phyloP scores from a whole-genome alignment of 306 rosid genomes.

The Lathyrus aphaca region DNA sequence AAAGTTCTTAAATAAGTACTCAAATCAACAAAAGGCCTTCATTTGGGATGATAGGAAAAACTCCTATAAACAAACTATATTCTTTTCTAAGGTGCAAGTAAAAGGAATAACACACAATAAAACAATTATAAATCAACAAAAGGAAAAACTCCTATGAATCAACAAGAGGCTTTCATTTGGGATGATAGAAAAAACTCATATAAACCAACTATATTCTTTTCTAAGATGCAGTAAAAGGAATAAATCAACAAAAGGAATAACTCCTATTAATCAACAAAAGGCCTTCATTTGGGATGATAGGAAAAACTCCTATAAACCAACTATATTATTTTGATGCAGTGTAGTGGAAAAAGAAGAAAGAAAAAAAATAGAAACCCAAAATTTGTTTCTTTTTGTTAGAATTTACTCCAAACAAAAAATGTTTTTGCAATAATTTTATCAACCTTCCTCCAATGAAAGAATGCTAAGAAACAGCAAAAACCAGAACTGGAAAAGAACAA shows the following conservation, averaged over 20 bases:
- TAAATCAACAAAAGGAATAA: not conserved
- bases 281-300: not conserved
- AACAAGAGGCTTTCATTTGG: too few species aligned
- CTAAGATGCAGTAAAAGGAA: too few species aligned
- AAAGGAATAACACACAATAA: not conserved
- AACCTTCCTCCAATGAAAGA: not conserved
- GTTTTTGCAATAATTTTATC: conserved; percentile 10
- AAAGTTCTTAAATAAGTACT: not conserved
- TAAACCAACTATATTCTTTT: too few species aligned
- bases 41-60: not conserved
- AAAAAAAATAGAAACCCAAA: not conserved
- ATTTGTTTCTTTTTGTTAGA: conserved; percentile 9
- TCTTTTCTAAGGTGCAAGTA: not conserved
- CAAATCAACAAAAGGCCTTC: not conserved
- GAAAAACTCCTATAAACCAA: not conserved
- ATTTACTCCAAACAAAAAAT: not conserved
- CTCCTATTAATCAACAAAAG: not conserved
- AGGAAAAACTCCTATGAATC: too few species aligned
- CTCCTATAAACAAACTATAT: too few species aligned
- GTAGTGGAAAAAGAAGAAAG: not conserved
- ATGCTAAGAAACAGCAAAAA: conserved; percentile 14
- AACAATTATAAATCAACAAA: too few species aligned
- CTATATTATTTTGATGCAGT: not conserved
- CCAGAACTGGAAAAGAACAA: not conserved
- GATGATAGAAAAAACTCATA: too few species aligned